Percentiles rank a stretch among this genome's conserved stretches.
These are phyloP conservation scores for Craspedostauros australis DNA, from an alignment of 108 stramenopile genomes.

Conservation along the genomic window DNA sequence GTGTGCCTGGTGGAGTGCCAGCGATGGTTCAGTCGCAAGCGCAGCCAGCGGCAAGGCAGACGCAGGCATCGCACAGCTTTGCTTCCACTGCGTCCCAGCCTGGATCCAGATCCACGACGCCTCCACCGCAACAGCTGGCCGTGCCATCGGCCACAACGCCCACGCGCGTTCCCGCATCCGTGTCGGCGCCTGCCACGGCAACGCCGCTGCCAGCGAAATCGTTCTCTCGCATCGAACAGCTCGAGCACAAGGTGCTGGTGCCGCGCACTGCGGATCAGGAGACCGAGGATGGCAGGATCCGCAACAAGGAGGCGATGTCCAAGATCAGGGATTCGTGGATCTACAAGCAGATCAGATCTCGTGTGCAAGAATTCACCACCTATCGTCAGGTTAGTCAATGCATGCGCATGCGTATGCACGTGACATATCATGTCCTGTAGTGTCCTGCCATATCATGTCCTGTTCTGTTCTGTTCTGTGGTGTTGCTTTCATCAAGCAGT, in stretches of 20 bases:
- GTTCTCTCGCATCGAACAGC: not conserved
- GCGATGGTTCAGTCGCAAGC: too few species aligned
- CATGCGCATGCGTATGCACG: not conserved
- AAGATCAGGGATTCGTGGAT: slow-evolving; percentile 91
- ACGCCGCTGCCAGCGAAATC: not conserved
- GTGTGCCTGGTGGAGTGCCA: too few species aligned
- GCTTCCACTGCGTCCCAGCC: too few species aligned
- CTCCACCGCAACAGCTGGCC: not conserved
- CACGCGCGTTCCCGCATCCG: too few species aligned
- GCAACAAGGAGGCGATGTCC: slow-evolving; percentile 73
- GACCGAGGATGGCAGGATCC: slow-evolving; percentile 79
- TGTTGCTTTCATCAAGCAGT: slow-evolving; percentile 4
- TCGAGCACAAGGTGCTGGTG: slow-evolving; percentile 32
- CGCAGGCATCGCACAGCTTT: too few species aligned
- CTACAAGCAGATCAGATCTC: slow-evolving; percentile 78
- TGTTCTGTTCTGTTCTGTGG: too few species aligned
- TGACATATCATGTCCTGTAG: not conserved
- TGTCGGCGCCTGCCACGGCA: not conserved
- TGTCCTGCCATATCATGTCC: not conserved
- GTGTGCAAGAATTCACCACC: slow-evolving; percentile 80
- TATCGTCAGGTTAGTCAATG: slow-evolving; percentile 49
- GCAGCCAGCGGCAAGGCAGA: too few species aligned
- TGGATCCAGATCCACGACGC: too few species aligned
- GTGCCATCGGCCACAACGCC: too few species aligned
- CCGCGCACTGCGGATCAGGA: slow-evolving; percentile 70